phyloP scores from a whole-genome alignment of 108 stramenopile genomes.

The Nitzschia sp. region DNA sequence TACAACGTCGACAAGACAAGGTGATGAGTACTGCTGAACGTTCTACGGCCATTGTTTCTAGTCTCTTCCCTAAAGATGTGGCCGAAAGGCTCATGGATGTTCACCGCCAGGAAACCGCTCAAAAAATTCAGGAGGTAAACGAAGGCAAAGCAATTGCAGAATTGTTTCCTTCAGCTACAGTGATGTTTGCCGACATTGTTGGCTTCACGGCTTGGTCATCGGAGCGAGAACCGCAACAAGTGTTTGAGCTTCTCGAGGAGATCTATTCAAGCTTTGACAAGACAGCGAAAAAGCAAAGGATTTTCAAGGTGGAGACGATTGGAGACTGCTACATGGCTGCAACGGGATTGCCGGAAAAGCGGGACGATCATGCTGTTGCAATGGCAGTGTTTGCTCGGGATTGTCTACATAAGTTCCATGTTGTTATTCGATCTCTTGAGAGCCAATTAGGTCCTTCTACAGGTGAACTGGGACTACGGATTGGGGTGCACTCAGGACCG shows the following conservation, averaged over 20 bases:
- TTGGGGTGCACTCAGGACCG: conserved; percentile 9
- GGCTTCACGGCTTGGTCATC: conserved; percentile 18
- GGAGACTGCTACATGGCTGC: conserved; percentile 43
- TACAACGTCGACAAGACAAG: conserved; percentile 15
- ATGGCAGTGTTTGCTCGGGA: conserved; percentile 24
- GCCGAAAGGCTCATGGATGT: not conserved
- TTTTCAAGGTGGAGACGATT: conserved; percentile 26
- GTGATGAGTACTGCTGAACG: conserved; percentile 6
- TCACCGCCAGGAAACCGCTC: not conserved
- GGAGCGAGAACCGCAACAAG: conserved; percentile 7
- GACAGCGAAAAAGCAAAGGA: not conserved
- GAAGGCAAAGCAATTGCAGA: conserved; percentile 19
- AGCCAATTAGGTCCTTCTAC: conserved; percentile 17
- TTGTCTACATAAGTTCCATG: conserved; percentile 10
- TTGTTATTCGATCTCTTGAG: conserved; percentile 8
- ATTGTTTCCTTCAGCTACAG: not conserved
- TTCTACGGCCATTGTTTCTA: conserved; percentile 25
- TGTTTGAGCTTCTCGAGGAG: not conserved
- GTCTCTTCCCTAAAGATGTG: conserved; percentile 20
- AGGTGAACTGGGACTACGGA: conserved; percentile 11
- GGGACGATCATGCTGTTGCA: conserved; percentile 13
- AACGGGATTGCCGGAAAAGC: not conserved
- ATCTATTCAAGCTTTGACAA: conserved; percentile 4
- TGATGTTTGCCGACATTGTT: conserved; percentile 5
- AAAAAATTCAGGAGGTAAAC: not conserved